A percentile compares a stretch with the other conserved stretches of the same genome.
Evolutionary conservation across 1,284 basidiomycete genomes (phyloP).

Genomic region (Puccinia horiana): DNA sequence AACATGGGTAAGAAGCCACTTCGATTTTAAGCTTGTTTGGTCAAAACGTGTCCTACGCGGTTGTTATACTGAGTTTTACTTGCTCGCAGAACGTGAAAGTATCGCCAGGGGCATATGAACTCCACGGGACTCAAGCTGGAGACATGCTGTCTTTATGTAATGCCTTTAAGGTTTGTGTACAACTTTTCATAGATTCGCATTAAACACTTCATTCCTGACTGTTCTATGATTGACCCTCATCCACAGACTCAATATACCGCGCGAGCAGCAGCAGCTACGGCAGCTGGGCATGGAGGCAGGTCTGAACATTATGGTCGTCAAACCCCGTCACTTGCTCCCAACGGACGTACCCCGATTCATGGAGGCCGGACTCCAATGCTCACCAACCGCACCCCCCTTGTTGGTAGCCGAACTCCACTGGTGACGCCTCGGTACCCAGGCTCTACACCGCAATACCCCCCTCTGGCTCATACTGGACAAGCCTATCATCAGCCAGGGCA

Average conservation of each 20-base stretch:
- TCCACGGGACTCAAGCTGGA: slow-evolving; percentile 81
- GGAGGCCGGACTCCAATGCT: slow-evolving; percentile 45
- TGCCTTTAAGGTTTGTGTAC: slow-evolving; percentile 79
- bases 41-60: not conserved
- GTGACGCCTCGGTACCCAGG: slow-evolving; percentile 25
- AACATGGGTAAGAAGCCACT: slow-evolving; percentile 74
- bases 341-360: slow-evolving; percentile 37
- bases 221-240: not conserved
- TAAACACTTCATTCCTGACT: not conserved
- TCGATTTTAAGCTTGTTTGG: not conserved
- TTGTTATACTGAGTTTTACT: slow-evolving; percentile 16
- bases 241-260: slow-evolving; percentile 47
- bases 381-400: slow-evolving; percentile 40
- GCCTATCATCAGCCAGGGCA: slow-evolving; percentile 25
- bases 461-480: slow-evolving; percentile 21
- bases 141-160: slow-evolving; percentile 89
- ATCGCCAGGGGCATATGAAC: slow-evolving; percentile 60
- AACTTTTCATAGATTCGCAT: not conserved
- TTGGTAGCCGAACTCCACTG: slow-evolving; percentile 41
- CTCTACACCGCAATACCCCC: slow-evolving; percentile 46
- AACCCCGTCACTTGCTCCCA: slow-evolving; percentile 30
- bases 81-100: slow-evolving; percentile 43
- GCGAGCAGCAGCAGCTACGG: slow-evolving; percentile 38
- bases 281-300: slow-evolving; percentile 25
- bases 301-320: slow-evolving; percentile 46